Conservation (phyloP, 306 rosid species). For the Castanea mollissima region DNA sequence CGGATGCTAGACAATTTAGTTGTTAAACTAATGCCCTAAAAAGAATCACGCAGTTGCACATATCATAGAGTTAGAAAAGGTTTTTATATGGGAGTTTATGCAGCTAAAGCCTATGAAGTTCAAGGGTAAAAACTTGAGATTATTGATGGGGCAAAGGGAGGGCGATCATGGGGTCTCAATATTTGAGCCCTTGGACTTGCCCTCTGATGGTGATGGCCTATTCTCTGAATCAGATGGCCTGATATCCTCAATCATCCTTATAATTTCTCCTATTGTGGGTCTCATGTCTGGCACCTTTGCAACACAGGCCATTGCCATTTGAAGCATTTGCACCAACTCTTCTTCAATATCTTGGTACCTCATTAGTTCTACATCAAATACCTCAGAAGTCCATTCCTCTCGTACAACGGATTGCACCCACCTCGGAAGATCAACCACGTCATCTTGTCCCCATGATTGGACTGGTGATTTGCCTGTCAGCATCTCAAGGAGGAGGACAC, state of each 20-base stretch:
- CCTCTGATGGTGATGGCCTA: conserved; percentile 41
- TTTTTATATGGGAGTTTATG: background rate
- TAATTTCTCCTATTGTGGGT: conserved; percentile 85
- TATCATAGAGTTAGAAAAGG: background rate
- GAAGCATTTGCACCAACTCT: conserved; percentile 92
- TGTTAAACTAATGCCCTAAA: background rate
- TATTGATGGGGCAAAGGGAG: background rate
- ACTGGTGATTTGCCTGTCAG: conserved; percentile 79
- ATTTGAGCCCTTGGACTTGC: conserved; percentile 34
- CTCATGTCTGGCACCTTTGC: conserved; percentile 64
- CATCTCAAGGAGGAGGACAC: conserved; percentile 88
- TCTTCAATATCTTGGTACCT: conserved; percentile 75
- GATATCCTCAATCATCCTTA: conserved; percentile 66
- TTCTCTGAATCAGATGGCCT: conserved; percentile 43
- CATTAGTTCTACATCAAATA: conserved; percentile 85
- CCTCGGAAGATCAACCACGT: conserved; percentile 74
- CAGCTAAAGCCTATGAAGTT: background rate
- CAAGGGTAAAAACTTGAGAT: background rate
- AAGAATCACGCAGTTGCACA: conserved; percentile 21
- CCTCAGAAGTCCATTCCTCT: conserved; percentile 97
- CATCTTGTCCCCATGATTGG: conserved; percentile 69
- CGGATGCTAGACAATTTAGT: background rate
- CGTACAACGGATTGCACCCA: conserved; percentile 90
- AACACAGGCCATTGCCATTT: conserved; percentile 94
- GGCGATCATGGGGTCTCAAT: conserved; percentile 26